A percentile compares a stretch with the other conserved stretches of the same genome.
phyloP scores from a whole-genome alignment of 441 rosid genomes.

The Erysimum pusillum region DNA sequence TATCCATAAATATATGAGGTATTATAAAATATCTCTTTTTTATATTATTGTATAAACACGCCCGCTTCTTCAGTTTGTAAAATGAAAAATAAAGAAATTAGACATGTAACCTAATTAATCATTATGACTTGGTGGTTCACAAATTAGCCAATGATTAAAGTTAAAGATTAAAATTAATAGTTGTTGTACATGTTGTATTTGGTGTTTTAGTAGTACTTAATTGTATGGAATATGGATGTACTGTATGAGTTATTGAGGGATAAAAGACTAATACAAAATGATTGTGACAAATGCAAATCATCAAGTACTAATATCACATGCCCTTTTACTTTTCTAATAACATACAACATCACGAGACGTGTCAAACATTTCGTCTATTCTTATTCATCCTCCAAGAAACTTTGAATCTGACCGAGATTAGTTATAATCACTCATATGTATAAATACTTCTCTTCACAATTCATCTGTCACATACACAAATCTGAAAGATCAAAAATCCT shows the following conservation, averaged over 20 bases:
- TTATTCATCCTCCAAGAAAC: conserved; percentile 41
- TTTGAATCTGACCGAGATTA: conserved; percentile 42
- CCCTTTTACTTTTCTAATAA: conserved; percentile 32
- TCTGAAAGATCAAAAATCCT: background rate
- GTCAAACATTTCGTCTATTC: conserved; percentile 36
- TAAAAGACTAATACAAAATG: background rate
- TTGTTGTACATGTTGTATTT: no score
- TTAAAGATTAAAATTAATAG: background rate
- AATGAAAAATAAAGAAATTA: no score
- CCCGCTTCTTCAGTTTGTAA: background rate
- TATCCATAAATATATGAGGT: conserved; percentile 11
- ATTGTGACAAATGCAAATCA: background rate
- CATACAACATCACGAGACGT: conserved; percentile 24
- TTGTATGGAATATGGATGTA: no score
- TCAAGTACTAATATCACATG: conserved; percentile 4
- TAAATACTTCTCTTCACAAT: conserved; percentile 22
- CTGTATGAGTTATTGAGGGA: no score
- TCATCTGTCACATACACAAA: conserved; percentile 22
- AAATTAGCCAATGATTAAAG: background rate
- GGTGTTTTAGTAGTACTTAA: no score
- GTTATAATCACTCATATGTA: conserved; percentile 22
- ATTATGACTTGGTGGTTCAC: no score
- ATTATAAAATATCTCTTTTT: conserved; percentile 25
- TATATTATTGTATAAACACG: background rate
- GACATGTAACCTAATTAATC: no score